A percentile compares a stretch with the other conserved stretches of the same genome.
These are phyloP conservation scores for Entophlyctis helioformis DNA, from an alignment of 192 early-diverging fungal species.

Conservation along the genomic window DNA sequence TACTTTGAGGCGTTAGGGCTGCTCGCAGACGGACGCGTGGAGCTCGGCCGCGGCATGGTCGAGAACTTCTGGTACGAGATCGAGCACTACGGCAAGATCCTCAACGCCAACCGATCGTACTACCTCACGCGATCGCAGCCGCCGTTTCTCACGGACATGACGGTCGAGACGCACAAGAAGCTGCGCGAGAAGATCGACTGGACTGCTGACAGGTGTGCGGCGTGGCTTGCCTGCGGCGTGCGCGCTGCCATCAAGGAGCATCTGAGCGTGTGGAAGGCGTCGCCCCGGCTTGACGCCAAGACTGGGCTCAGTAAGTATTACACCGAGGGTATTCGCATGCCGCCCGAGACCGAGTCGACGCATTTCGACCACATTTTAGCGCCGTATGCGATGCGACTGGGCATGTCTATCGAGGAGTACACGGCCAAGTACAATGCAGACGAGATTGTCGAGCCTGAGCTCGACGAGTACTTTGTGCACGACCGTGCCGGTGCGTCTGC, in stretches of 20 bases:
- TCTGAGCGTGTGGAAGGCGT: conserved; percentile 80
- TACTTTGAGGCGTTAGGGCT: conserved; percentile 91
- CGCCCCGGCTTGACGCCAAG: conserved; percentile 62
- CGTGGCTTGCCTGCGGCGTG: conserved; percentile 60
- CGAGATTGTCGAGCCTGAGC: conserved; percentile 56
- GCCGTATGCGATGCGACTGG: conserved; percentile 60
- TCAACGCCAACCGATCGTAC: conserved; percentile 97
- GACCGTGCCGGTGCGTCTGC: conserved; percentile 63
- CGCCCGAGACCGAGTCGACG: conserved; percentile 83
- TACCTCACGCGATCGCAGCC: conserved; percentile 96
- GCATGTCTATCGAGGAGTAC: conserved; percentile 35
- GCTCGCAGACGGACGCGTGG: conserved; percentile 69
- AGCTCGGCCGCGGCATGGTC: conserved; percentile 87
- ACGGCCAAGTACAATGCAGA: conserved; percentile 52
- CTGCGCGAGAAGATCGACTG: conserved; percentile 26
- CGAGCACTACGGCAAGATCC: conserved; percentile 95
- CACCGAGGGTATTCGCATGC: conserved; percentile 86
- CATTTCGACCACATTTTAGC: conserved; percentile 66
- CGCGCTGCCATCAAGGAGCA: conserved; percentile 85
- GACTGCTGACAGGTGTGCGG: conserved; percentile 19
- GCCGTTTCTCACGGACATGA: conserved; percentile 97
- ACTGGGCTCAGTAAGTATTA: conserved; percentile 75
- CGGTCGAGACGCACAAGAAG: conserved; percentile 57
- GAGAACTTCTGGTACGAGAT: conserved; percentile 98
- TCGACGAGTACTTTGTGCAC: conserved; percentile 94